Evolutionary conservation across 2,329 filamentous ascomycete genomes (phyloP), one percentile per base, ranked within the genome.

Genomic region (Fusarium sp.): DNA sequence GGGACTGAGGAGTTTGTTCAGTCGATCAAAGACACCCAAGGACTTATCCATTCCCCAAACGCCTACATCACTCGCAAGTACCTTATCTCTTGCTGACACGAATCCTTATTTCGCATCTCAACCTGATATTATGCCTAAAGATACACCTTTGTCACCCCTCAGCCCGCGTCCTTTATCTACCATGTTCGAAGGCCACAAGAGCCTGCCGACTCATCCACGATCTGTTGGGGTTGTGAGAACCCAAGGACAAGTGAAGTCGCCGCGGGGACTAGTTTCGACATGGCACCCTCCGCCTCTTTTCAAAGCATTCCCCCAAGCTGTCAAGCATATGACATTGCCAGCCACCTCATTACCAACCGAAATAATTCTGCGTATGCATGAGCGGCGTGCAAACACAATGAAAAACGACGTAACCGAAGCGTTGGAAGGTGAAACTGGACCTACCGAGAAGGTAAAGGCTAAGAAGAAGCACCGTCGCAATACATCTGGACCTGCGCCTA

Each of bases 281-380:
- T 92, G 89, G 89, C 86, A 87, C 56, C 86, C 90, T 17, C 92
- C 93, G 8, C 92, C 93, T 3, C 81, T 97, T 14, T 96, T 94
- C 77, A 92, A 97, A 76, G 93, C 92, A 14, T 97, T 94, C 75
- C 91, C 92, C 0, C 94, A 97, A 78, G 89, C 93, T 4, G 86
- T 93, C 69, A 94, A 92, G 74, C 88, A 96, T 76, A 89, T 88
- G 13, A 88, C 86, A 17, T 82, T 97, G 5, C 86, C 89, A 26
- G 86, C 91, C 17, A 90, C 90, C 37, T 87, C 85, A 3, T 79
- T 91, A 13, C 87, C 91, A 2, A 86, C 90, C 3, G 94, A 96
- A 63, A 79, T 86, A 1, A 86, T 96, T 46, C 76, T 93, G 50
- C 87, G 90, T 62, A 79, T 87, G 47, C 86, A 88, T 66, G 84